phyloP scores from a whole-genome alignment of 2,329 filamentous ascomycete genomes.

The Raffaelea ambrosiae region DNA sequence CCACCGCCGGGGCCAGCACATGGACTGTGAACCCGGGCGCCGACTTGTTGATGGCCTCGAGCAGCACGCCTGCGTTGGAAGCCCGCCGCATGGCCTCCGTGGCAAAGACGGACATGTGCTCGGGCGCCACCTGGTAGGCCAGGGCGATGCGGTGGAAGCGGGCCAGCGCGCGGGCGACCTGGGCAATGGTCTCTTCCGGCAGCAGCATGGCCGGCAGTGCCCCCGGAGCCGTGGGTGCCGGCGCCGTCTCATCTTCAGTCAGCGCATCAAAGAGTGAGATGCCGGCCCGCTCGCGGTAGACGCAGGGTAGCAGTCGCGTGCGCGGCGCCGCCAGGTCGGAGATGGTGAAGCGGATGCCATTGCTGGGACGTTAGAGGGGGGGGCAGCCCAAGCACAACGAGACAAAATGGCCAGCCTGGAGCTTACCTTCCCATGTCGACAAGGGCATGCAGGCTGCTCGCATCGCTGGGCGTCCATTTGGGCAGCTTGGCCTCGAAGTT shows the following conservation, averaged over 20 bases:
- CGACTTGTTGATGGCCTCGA: slow-evolving; percentile 50
- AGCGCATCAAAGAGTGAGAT: slow-evolving; percentile 84
- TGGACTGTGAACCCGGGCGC: slow-evolving; percentile 60
- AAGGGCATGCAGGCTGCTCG: slow-evolving; percentile 45
- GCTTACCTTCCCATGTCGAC: slow-evolving; percentile 53
- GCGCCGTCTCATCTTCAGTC: slow-evolving; percentile 25
- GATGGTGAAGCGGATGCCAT: slow-evolving; percentile 89
- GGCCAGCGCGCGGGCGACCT: slow-evolving; percentile 58
- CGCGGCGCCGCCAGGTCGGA: slow-evolving; percentile 66
- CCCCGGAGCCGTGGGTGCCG: background rate
- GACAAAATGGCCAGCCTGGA: too few species aligned
- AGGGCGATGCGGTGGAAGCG: slow-evolving; percentile 64
- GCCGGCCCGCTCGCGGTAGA: slow-evolving; percentile 68
- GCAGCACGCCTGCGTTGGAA: slow-evolving; percentile 61
- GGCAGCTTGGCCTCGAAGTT: slow-evolving; percentile 41
- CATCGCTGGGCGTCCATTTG: slow-evolving; percentile 35
- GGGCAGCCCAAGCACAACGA: slow-evolving; percentile 2
- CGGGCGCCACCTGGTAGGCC: slow-evolving; percentile 55
- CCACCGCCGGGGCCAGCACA: slow-evolving; percentile 68
- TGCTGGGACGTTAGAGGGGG: slow-evolving; percentile 39
- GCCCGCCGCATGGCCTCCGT: slow-evolving; percentile 85
- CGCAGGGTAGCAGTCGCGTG: slow-evolving; percentile 63
- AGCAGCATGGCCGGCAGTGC: slow-evolving; percentile 27
- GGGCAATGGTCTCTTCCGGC: slow-evolving; percentile 46
- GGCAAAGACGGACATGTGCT: slow-evolving; percentile 67